These are phyloP conservation scores for Kazachstania kunashirensis DNA, from an alignment of 805 yeast genomes.

Conservation along the genomic window DNA sequence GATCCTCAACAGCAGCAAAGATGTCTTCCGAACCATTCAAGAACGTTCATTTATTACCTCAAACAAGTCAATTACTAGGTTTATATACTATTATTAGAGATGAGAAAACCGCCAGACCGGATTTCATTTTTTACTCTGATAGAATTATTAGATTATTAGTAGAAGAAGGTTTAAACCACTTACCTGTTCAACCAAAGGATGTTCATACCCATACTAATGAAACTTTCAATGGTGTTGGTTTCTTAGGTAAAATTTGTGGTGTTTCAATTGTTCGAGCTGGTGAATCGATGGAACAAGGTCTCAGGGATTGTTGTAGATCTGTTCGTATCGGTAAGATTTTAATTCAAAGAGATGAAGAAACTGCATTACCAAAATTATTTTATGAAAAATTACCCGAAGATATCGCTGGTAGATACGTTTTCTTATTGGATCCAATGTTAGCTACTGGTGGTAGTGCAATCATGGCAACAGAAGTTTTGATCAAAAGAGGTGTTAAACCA, in stretches of 20 bases:
- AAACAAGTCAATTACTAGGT: constrained; percentile 82
- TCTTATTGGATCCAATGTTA: constrained; percentile 90
- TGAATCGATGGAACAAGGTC: constrained; percentile 97
- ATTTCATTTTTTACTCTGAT: constrained; percentile 91
- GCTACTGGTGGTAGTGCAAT: constrained; percentile 99
- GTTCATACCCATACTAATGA: constrained; percentile 74
- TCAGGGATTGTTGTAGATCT: constrained; percentile 93
- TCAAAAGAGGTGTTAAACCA: constrained; percentile 76
- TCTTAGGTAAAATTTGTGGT: constrained; percentile 92
- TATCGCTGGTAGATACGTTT: constrained; percentile 77
- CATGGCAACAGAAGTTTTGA: constrained; percentile 90
- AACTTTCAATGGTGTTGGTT: constrained; percentile 63
- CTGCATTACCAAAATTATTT: constrained; percentile 83
- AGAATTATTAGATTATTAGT: constrained; percentile 87
- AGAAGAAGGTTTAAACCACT: constrained; percentile 88
- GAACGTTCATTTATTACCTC: constrained; percentile 63
- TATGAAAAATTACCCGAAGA: constrained; percentile 93
- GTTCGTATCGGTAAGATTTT: constrained; percentile 94
- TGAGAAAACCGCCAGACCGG: constrained; percentile 70
- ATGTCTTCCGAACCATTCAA: constrained; percentile 29
- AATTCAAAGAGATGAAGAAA: constrained; percentile 97
- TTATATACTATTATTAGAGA: constrained; percentile 87
- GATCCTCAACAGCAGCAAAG: background rate
- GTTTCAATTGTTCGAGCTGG: constrained; percentile 98
- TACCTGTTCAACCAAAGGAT: constrained; percentile 66